Conservation (phyloP, 2,329 filamentous ascomycete species). For the Trichoderma atrobrunneum region DNA sequence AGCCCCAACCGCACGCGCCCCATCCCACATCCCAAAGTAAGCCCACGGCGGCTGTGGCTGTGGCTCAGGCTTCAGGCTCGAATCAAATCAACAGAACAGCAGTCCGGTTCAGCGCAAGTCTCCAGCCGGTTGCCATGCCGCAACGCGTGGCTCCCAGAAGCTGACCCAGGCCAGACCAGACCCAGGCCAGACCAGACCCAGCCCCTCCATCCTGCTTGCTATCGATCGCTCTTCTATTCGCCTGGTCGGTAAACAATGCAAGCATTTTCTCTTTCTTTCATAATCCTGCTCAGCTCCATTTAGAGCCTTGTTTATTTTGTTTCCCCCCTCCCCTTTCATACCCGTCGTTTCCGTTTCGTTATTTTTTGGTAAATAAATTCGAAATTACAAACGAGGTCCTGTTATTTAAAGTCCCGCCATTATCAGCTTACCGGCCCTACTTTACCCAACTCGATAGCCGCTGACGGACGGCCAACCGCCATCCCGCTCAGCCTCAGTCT, state of each 20-base stretch:
- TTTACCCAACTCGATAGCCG: background rate
- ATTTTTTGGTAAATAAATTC: background rate
- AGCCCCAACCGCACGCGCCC: background rate
- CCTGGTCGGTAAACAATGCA: background rate
- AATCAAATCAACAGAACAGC: background rate
- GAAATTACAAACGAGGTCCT: background rate
- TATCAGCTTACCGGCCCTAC: background rate
- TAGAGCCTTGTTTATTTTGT: background rate
- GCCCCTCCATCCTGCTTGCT: background rate
- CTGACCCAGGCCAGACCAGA: background rate
- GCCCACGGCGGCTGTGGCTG: background rate
- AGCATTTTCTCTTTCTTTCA: background rate
- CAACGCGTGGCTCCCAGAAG: background rate
- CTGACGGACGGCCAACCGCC: slow-evolving; percentile 3
- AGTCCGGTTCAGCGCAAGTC: background rate
- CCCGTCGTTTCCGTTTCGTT: background rate
- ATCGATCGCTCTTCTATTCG: background rate
- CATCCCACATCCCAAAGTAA: background rate
- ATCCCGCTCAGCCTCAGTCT: slow-evolving; percentile 17
- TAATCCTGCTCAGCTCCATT: background rate
- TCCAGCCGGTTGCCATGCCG: background rate
- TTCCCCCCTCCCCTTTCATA: background rate
- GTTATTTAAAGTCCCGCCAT: background rate
- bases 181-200: background rate
- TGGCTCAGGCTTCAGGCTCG: background rate